Base-by-base conservation (phyloP, 257 asterid genomes). In the Verbascum thapsus region DNA sequence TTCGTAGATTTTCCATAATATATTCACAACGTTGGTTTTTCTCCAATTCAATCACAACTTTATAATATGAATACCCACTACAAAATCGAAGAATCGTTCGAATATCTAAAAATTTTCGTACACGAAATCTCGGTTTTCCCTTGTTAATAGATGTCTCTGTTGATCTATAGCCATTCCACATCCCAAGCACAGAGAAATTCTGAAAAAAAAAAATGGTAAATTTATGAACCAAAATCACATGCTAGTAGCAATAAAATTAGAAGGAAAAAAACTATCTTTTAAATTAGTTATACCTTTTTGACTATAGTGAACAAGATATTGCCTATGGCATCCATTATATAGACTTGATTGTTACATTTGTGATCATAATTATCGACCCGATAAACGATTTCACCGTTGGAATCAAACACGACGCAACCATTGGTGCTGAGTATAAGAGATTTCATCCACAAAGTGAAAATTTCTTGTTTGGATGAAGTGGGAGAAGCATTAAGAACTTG, bases 361-460 rank as follows among this genome's bases (percentile, higher is more conserved):
- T 38, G 35, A 17, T 30, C 48, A 11, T 78, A 78, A 54, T 78
- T 78, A 40, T 78, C 81, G 6, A 78, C 84, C 0, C 81, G 74
- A 42, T 71, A 78, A 6, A 72, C 63, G 45, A 78, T 66, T 11
- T 16, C 20, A 8, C 84, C 81, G 0, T 50, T 40, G 0, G 84
- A 75, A 38, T 75, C 78, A 7, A 72, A 78, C 13, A 61, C 81
- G 1, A 71, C 72, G 56, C 81, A 75, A 1, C 84, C 84, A 9
- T 78, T 72, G 74, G 48, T 64, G 74, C 75, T 39, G 35, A 72
- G 18, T 61, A 78, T 75, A 22, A 78, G 71, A 48, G 81, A 75
- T 58, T 78, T 78, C 84, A 78, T 78, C 81, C 78, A 78, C 9
- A 72, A 51, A 40, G 81, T 78, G 74, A 75, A 74, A 1, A 56